Evolutionary conservation across 495 filamentous ascomycete species (phyloP), one percentile per base, ranked within the genome.

Genomic region (Aspergillus leporis): DNA sequence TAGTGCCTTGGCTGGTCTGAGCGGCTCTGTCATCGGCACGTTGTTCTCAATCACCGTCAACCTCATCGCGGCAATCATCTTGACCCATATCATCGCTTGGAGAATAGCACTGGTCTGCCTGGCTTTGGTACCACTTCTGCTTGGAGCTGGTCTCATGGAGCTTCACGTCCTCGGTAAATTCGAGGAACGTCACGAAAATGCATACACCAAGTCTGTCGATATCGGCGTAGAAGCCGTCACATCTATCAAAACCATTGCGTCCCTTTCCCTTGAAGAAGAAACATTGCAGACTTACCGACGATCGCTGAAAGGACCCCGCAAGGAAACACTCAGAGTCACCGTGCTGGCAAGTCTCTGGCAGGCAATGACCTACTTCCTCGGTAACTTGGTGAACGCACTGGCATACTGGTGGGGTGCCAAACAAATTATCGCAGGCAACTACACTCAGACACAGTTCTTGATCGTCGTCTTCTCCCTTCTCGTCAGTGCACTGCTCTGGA

Each of bases 391-490:
- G 14, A 84, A 87, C 60, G 86, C 85, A 0, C 70, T 90, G 18
- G 85, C 85, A 5, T 89, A 88, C 64, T 88, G 85, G 82, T 90
- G 86, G 80, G 87, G 87, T n/a, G 74, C 83, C 1, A 82, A 80
- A 49, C 81, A 85, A 51, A 82, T 89, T 22, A 72, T 81, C 31
- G 68, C 71, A 28, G 85, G 86, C 13, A 68, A 75, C 38, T 88
- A 87, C 51, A 78, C 78, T 0, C 79, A 78, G 23, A 76, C 80
- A 2, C 78, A 88, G 55, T 89, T 89, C 69, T 80, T 88, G 60
- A 87, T 87, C 60, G 84, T 88, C 0, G 71, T 87, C 0, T 79
- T 85, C 3, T 80, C 84, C 3, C 70, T 82, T 0, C 70, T 81
- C 10, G 81, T 80, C 59, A 83, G 80, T 45, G 85, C 85, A 0